Evolutionary conservation across 1,139 yeast genomes (phyloP).

Genomic region (Debaryomyces psychrophilus): DNA sequence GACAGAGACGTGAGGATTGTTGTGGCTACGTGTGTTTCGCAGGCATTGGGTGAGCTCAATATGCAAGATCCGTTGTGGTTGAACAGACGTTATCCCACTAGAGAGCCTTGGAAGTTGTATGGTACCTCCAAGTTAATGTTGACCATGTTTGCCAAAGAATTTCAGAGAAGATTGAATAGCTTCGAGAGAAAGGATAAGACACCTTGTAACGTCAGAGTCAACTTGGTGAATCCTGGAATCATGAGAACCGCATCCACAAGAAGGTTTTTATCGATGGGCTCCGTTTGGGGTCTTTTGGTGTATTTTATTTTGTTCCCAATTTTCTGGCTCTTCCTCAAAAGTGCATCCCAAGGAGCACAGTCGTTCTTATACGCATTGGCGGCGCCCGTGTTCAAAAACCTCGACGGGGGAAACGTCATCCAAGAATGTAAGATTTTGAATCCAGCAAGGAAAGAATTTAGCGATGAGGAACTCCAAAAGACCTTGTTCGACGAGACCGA

Average conservation of each 20-base stretch:
- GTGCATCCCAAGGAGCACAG: conserved; percentile 79
- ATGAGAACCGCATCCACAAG: conserved; percentile 88
- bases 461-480: conserved; percentile 63
- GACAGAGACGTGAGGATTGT: conserved; percentile 89
- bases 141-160: conserved; percentile 72
- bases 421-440: conserved; percentile 68
- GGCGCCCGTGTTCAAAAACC: conserved; percentile 66
- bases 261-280: conserved; percentile 76
- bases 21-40: conserved; percentile 74
- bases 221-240: conserved; percentile 86
- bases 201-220: conserved; percentile 70
- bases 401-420: conserved; percentile 67
- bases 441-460: conserved; percentile 65
- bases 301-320: conserved; percentile 78
- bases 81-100: conserved; percentile 58
- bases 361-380: conserved; percentile 67
- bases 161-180: conserved; percentile 61
- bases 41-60: conserved; percentile 70
- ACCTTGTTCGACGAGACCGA: conserved; percentile 66
- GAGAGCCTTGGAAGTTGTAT: conserved; percentile 72
- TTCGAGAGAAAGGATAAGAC: conserved; percentile 68
- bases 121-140: conserved; percentile 82
- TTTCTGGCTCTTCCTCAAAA: conserved; percentile 79
- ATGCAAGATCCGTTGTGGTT: conserved; percentile 70
- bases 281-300: conserved; percentile 65